Evolutionary conservation across 2,329 filamentous ascomycete species (phyloP), one percentile per base, ranked within the genome.

Genomic region (Sporothrix euskadiensis): DNA sequence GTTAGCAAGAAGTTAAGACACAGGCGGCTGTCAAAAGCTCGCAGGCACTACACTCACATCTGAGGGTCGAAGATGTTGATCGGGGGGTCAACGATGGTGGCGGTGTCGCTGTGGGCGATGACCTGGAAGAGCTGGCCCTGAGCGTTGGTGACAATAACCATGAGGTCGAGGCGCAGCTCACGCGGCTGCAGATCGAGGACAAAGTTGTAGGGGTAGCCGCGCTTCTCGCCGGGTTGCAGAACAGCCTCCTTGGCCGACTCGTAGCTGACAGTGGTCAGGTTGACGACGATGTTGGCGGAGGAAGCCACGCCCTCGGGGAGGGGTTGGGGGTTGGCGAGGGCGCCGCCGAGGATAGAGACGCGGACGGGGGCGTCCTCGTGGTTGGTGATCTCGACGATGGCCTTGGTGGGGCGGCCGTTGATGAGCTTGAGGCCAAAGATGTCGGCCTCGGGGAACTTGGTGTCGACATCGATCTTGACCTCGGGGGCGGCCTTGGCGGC

Each of bases 391-490:
- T 94, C 90, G 78, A 99, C 85, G 71, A 97, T 84, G 49, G 94
- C 92, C 82, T 92, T 90, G 76, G 94, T 97, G 57, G 94, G 89
- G 77, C 91, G 91, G 80, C 94, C 94, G 81, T 99, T 99, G 86
- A 98, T 89, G 78, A 98, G 90, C 88, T 97, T 97, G 78, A 98
- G 90, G 79, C 95, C 96, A 78, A 98, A 96, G 83, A 97, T 91
- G 85, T 97, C 93, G 85, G 90, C 81, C 80, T 91, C 85, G 83
- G 88, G 84, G 85, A 90, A 88, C 81, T 85, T 86, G 74, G 91
- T 87, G 77, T 87, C 86, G 78, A 91, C 83, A 72, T 90, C 88
- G 81, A 92, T 90, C 76, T 89, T 88, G 79, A 92, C 82, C 77
- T 88, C 84, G 78, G 85, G 74, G 73, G 78, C 74, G 6, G 66